Evolutionary conservation across 2,329 filamentous ascomycete genomes (phyloP), one percentile per base, ranked within the genome.

Genomic region (Colletotrichum magnum): DNA sequence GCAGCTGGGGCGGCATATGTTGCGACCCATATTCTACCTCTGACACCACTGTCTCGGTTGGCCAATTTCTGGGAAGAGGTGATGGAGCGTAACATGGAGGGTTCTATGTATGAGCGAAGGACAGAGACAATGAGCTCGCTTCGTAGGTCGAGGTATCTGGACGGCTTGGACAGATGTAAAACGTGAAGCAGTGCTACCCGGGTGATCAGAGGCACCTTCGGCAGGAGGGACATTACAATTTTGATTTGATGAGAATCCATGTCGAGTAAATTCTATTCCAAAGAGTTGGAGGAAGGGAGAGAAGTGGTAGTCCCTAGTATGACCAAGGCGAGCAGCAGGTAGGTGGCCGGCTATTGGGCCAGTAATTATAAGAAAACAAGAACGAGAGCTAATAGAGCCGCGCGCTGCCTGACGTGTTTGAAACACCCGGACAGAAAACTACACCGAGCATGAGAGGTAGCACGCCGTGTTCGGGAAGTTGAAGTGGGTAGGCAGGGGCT

Each of bases 11-110:
- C 82, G 0, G 86, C 88, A 50, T 93, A 90, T 63, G 89, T 92
- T 74, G 90, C 91, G 26, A 97, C 86, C 95, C 95, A 98, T 72
- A 96, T 89, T 52, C 88, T 88, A 4, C 94, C 94, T 77, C 93
- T 94, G 76, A 97, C 84, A 0, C 89, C 90, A 0, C 87, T 87
- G 62, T 93, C 92, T 66, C 84, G 88, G 52, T 88, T 81, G 1
- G 88, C 87, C n/a, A 88, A 74, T 50, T 81, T 83, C 79, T 98
- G 95, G 6, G 87, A 81, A 69, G 89, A 86, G 0, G 86, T 83
- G 26, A 97, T 80, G 28, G 89, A 84, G 12, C 74, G 77, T 0
- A 85, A 83, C 16, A 80, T 81, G 2, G 80, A 78, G 3, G 83
- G 80, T 15, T 79, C 77, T 59, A 94, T 78, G 63, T 94, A 83